A percentile compares a stretch with the other conserved stretches of the same genome.
phyloP scores from a whole-genome alignment of 345 rosid species.

The Heritiera littoralis region DNA sequence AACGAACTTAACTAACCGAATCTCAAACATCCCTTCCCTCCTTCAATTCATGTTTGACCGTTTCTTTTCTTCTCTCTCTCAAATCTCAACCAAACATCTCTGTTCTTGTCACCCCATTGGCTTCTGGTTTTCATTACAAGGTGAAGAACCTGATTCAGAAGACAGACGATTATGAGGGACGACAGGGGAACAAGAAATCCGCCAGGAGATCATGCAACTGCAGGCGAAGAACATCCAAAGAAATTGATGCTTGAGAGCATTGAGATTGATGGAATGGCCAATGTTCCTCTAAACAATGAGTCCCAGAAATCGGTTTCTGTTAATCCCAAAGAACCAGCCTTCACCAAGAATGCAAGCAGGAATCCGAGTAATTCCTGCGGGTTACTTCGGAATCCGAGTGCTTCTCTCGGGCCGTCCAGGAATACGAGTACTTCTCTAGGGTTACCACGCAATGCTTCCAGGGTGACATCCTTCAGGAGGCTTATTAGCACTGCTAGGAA shows the following conservation, averaged over 20 bases:
- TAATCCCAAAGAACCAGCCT: neutral
- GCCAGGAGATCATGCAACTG: neutral
- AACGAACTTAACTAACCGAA: neutral
- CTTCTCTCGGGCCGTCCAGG: neutral
- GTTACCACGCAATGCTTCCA: conserved; percentile 19
- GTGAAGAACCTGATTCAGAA: neutral
- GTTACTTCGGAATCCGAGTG: neutral
- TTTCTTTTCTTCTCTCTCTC: neutral
- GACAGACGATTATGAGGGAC: neutral
- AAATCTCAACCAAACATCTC: neutral
- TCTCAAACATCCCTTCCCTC: neutral
- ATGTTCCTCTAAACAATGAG: conserved; percentile 34
- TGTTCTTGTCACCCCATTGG: neutral
- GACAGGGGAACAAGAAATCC: neutral
- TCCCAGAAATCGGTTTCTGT: neutral
- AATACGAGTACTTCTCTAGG: neutral
- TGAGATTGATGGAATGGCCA: conserved; percentile 56
- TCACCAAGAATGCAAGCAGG: neutral
- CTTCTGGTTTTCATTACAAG: neutral
- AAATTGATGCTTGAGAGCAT: conserved; percentile 69
- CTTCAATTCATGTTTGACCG: neutral
- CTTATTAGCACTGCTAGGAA: conserved; percentile 47
- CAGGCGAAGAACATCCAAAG: conserved; percentile 30
- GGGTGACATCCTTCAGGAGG: conserved; percentile 38
- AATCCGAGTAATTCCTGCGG: neutral